Evolutionary conservation across 2,329 filamentous ascomycete genomes (phyloP).

Genomic region (Chaetomium sp.): DNA sequence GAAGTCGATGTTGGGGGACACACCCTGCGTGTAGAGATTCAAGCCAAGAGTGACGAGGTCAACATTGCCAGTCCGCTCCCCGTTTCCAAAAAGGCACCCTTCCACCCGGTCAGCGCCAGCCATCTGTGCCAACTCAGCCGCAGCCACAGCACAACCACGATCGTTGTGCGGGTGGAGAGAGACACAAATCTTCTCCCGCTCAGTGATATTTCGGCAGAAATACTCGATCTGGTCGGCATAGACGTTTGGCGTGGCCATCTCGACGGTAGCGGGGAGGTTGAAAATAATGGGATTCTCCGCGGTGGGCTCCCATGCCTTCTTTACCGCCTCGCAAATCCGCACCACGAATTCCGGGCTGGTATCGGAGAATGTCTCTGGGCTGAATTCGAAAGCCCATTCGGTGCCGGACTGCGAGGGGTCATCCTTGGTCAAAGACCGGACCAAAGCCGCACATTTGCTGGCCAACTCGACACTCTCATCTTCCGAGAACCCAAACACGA

Average conservation of each 20-base stretch:
- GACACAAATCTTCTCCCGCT: constrained; percentile 81
- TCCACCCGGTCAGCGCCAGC: constrained; percentile 91
- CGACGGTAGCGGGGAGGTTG: constrained; percentile 93
- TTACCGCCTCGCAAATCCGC: constrained; percentile 84
- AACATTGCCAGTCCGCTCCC: constrained; percentile 91
- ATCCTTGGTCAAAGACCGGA: constrained; percentile 83
- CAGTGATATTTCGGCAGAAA: constrained; percentile 79
- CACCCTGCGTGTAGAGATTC: constrained; percentile 91
- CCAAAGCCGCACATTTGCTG: constrained; percentile 77
- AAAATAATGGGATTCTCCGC: constrained; percentile 82
- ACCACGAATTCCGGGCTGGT: constrained; percentile 77
- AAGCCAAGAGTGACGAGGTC: constrained; percentile 87
- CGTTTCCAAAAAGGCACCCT: constrained; percentile 89
- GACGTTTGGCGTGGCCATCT: constrained; percentile 89
- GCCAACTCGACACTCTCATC: constrained; percentile 77
- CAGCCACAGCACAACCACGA: constrained; percentile 80
- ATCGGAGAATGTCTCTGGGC: constrained; percentile 85
- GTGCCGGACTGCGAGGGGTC: constrained; percentile 52
- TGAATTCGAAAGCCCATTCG: constrained; percentile 76
- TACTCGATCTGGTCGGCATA: constrained; percentile 96
- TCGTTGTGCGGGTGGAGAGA: constrained; percentile 95
- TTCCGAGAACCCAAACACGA: constrained; percentile 84
- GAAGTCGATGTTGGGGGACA: constrained; percentile 81
- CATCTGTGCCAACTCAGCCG: constrained; percentile 91
- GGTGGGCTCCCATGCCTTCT: constrained; percentile 82